Evolutionary conservation across 176 grass and related monocot genomes (phyloP).

Genomic region (Triticum aestivum): DNA sequence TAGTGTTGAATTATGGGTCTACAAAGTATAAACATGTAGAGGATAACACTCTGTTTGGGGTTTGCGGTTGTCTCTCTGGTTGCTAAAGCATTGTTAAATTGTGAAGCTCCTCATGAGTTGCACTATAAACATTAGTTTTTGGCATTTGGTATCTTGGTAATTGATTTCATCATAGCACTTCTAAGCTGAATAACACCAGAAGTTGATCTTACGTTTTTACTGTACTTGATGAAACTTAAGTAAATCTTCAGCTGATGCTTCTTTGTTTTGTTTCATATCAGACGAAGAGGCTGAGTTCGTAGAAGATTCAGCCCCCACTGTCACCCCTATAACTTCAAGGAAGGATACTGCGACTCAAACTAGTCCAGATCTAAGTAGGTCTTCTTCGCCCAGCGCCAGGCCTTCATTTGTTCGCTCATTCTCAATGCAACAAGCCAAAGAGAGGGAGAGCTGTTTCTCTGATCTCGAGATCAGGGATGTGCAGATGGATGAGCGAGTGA

Average conservation of each 20-base stretch:
- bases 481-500: conserved; percentile 76
- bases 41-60: neutral
- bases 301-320: conserved; percentile 29
- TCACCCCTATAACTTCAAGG: conserved; percentile 28
- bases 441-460: conserved; percentile 57
- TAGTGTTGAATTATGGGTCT: neutral
- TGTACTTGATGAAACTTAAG: neutral
- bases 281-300: conserved; percentile 58
- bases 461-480: conserved; percentile 88
- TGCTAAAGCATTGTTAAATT: conserved; percentile 10
- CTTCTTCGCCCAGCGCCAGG: conserved; percentile 55
- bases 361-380: conserved; percentile 68
- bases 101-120: neutral
- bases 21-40: neutral
- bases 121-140: neutral
- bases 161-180: neutral
- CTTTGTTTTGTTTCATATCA: conserved; percentile 40
- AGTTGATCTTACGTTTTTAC: neutral
- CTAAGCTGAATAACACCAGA: neutral
- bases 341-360: conserved; percentile 92
- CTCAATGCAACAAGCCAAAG: conserved; percentile 41
- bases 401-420: conserved; percentile 35
- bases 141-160: neutral
- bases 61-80: neutral
- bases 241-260: neutral